phyloP scores from a whole-genome alignment of 108 stramenopile species.

The Cyclotella cryptica region DNA sequence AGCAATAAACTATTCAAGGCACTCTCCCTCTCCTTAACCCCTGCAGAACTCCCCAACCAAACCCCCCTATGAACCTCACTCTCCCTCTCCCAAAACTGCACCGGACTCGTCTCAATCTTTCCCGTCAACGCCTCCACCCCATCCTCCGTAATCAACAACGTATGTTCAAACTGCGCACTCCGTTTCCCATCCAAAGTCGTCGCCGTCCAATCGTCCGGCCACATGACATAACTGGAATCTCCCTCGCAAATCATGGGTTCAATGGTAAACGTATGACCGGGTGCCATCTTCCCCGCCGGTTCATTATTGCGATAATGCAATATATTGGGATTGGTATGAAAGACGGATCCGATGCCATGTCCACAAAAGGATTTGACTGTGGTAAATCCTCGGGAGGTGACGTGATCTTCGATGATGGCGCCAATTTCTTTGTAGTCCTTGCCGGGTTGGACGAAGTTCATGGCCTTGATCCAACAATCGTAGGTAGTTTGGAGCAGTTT shows the following conservation, averaged over 20 bases:
- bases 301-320: slow-evolving; percentile 94
- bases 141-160: slow-evolving; percentile 84
- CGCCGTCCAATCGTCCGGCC: slow-evolving; percentile 99
- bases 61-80: slow-evolving; percentile 72
- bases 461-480: slow-evolving; percentile 85
- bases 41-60: slow-evolving; percentile 77
- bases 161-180: slow-evolving; percentile 96
- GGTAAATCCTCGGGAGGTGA: slow-evolving; percentile 66
- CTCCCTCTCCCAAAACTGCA: slow-evolving; percentile 93
- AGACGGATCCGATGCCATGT: slow-evolving; percentile 95
- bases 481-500: slow-evolving; percentile 89
- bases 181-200: slow-evolving; percentile 86
- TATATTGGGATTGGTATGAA: slow-evolving; percentile 96
- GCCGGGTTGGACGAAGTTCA: slow-evolving; percentile 82
- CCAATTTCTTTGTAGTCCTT: slow-evolving; percentile 94
- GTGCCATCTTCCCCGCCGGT: slow-evolving; percentile 85
- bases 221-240: slow-evolving; percentile 55
- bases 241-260: slow-evolving; percentile 99
- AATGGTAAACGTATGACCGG: slow-evolving; percentile 99
- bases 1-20: slow-evolving; percentile 46
- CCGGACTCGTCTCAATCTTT: slow-evolving; percentile 77
- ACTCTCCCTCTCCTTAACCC: slow-evolving; percentile 47
- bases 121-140: slow-evolving; percentile 92
- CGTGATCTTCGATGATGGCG: slow-evolving; percentile 88
- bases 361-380: slow-evolving; percentile 93